Evolutionary conservation across 192 early-diverging fungal genomes (phyloP).

Genomic region (Funneliformis geosporum): DNA sequence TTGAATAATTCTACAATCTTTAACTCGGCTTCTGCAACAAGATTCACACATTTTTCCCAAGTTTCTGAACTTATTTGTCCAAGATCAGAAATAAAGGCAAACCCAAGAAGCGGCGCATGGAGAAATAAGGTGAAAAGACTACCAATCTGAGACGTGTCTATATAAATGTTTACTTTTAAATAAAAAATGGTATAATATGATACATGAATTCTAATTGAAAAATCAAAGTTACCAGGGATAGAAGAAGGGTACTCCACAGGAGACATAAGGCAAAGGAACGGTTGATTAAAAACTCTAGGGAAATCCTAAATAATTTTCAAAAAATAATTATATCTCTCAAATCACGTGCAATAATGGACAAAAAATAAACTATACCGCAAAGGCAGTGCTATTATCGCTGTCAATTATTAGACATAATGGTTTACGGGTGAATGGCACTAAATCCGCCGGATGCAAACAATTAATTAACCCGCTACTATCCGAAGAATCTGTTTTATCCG

Average conservation of each 20-base stretch:
- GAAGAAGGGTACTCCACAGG: conserved; percentile 82
- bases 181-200: neutral
- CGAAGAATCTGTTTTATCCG: conserved; percentile 54
- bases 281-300: conserved; percentile 84
- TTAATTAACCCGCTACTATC: conserved; percentile 55
- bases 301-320: conserved; percentile 56
- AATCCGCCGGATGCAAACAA: conserved; percentile 85
- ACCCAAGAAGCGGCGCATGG: conserved; percentile 87
- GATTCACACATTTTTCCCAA: conserved; percentile 69
- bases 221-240: conserved; percentile 64
- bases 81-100: conserved; percentile 78
- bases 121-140: conserved; percentile 94
- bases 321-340: neutral
- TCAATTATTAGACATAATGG: conserved; percentile 94
- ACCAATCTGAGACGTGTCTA: conserved; percentile 70
- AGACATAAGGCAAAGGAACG: conserved; percentile 86
- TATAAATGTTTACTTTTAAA: neutral
- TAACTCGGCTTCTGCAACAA: conserved; percentile 53
- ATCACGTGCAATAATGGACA: conserved; percentile 22
- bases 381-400: conserved; percentile 84
- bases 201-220: neutral
- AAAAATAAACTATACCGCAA: conserved; percentile 59
- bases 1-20: conserved; percentile 58
- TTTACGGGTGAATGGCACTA: conserved; percentile 93
- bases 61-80: conserved; percentile 57